A percentile compares a stretch with the other conserved stretches of the same genome.
Conservation (phyloP, 169 alveolate genomes). For the Plasmodium gallinaceum region DNA sequence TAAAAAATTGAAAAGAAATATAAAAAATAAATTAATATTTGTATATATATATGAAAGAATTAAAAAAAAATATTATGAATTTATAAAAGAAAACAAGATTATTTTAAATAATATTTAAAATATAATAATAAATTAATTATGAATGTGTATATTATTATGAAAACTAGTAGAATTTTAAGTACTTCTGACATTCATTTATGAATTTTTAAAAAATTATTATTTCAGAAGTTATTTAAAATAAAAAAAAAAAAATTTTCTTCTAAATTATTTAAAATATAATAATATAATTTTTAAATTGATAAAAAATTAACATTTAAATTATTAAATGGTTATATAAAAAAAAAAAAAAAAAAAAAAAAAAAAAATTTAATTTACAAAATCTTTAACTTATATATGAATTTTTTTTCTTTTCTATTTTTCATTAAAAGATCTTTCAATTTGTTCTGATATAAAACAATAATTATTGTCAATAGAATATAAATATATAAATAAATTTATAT, state of each 20-base stretch:
- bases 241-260: not conserved
- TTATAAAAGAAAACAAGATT: not conserved
- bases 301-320: not conserved
- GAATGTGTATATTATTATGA: not conserved
- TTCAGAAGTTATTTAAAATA: not conserved
- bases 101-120: not conserved
- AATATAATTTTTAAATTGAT: not conserved
- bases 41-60: not conserved
- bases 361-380: not conserved
- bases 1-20: not conserved
- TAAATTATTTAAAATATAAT: conserved; percentile 15
- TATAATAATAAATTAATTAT: not conserved
- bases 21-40: not conserved
- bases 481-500: not conserved
- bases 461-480: not conserved
- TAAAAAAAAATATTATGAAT: not conserved
- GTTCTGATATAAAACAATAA: not conserved
- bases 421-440: not conserved
- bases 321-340: not conserved
- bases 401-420: not conserved
- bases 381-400: not conserved
- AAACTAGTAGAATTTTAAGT: not conserved
- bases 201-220: not conserved
- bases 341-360: not conserved
- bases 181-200: not conserved